phyloP scores from a whole-genome alignment of 768 basidiomycete genomes.

The Russula sp. region DNA sequence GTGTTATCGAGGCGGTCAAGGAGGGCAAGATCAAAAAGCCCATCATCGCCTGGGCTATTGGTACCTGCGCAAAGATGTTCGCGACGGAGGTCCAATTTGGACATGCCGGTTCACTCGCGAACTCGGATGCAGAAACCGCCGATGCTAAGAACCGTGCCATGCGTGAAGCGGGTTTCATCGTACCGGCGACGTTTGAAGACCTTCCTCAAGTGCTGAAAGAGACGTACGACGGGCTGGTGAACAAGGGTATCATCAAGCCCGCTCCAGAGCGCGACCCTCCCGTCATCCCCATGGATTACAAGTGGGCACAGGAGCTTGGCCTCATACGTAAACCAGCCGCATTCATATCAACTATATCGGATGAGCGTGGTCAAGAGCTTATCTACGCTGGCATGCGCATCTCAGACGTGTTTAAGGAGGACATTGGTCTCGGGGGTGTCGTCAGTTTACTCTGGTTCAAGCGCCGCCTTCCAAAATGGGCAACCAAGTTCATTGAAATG shows the following conservation, averaged over 20 bases:
- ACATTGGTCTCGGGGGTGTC: slow-evolving; percentile 95
- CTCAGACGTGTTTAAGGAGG: slow-evolving; percentile 96
- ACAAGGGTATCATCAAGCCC: slow-evolving; percentile 55
- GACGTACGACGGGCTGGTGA: slow-evolving; percentile 79
- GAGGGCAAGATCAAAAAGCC: slow-evolving; percentile 92
- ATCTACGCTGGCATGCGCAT: slow-evolving; percentile 99
- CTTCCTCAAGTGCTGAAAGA: slow-evolving; percentile 78
- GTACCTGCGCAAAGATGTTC: slow-evolving; percentile 99
- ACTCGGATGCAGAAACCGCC: slow-evolving; percentile 95
- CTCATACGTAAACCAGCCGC: slow-evolving; percentile 98
- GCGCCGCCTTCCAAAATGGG: slow-evolving; percentile 83
- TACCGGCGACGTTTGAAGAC: slow-evolving; percentile 96
- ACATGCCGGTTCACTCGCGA: slow-evolving; percentile 97
- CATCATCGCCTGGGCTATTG: slow-evolving; percentile 99
- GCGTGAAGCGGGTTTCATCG: slow-evolving; percentile 91
- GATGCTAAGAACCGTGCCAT: slow-evolving; percentile 97
- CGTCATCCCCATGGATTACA: slow-evolving; percentile 99
- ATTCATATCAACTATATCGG: slow-evolving; percentile 98
- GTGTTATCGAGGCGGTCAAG: slow-evolving; percentile 97
- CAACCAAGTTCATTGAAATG: slow-evolving; percentile 99
- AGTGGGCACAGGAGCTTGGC: slow-evolving; percentile 98
- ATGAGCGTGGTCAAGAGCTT: slow-evolving; percentile 98
- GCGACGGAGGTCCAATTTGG: slow-evolving; percentile 99
- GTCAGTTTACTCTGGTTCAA: slow-evolving; percentile 98
- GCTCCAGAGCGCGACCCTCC: slow-evolving; percentile 83